These are phyloP conservation scores for Beta macrorhiza DNA, from an alignment of 179 eudicot genomes.

Conservation along the genomic window DNA sequence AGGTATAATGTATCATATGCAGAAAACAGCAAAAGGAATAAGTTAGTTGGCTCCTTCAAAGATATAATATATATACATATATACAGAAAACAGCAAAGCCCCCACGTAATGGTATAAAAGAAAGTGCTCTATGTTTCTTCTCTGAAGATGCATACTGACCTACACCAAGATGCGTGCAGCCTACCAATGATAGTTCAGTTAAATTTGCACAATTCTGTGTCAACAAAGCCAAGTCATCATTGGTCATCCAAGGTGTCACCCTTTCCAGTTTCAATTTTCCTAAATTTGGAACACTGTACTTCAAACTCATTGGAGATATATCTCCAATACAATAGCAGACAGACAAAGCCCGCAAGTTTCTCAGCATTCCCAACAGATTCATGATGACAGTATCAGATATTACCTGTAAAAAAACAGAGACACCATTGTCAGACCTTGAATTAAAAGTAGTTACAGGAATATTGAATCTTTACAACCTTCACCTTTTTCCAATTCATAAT, in stretches of 20 bases:
- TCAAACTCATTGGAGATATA: slow-evolving; percentile 49
- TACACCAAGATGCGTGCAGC: slow-evolving; percentile 62
- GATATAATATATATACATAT: not conserved
- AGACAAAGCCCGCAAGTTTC: slow-evolving; percentile 52
- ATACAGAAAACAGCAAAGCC: not conserved
- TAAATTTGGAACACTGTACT: slow-evolving; percentile 48
- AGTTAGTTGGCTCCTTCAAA: not conserved
- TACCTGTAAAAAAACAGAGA: slow-evolving; percentile 38
- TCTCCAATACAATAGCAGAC: slow-evolving; percentile 84
- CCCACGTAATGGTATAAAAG: not conserved
- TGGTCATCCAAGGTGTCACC: slow-evolving; percentile 85
- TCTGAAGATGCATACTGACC: slow-evolving; percentile 41
- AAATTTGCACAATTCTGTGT: slow-evolving; percentile 53
- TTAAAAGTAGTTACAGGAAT: not conserved
- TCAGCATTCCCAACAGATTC: slow-evolving; percentile 43
- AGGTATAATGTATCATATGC: not conserved
- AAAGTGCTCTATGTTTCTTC: not conserved
- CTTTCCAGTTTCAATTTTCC: slow-evolving; percentile 78
- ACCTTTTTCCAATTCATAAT: not conserved
- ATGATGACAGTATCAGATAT: slow-evolving; percentile 56
- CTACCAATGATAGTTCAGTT: slow-evolving; percentile 59
- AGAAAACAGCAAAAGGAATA: not conserved
- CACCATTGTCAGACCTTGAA: slow-evolving; percentile 4
- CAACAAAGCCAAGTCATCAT: slow-evolving; percentile 54
- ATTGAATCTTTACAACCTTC: not conserved